Base-by-base conservation (phyloP, 2,329 filamentous ascomycete species). In the Teratosphaeria destructans region DNA sequence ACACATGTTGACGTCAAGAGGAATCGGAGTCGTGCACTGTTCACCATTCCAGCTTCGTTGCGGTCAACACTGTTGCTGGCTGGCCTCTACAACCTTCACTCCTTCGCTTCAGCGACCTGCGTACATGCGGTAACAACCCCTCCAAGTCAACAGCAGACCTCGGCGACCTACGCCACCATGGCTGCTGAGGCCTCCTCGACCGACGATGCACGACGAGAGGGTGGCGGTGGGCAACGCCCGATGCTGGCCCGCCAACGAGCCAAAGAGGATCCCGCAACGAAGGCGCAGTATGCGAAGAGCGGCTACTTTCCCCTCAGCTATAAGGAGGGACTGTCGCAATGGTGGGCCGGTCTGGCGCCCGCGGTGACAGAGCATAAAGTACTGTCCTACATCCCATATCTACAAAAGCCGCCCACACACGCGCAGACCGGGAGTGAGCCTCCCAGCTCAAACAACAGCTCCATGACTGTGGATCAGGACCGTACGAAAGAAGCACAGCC, bases 241-340 rank as follows among this genome's bases (percentile, higher is more conserved):
- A 70, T 72, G 69, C 67, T 74, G 19, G 71, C 72, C 8, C 65
- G 71, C 5, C 69, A 73, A 37, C 69, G 72, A 27, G 63, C 63
- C 23, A 64, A 49, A 66, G 55, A 63, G 70, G 54, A 54, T 26
- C 53, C 53, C 16, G 43, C 5, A 49, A 49, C 43, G 43, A 49
- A 49, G n/a, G 43, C 43, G 8, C 16, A 49, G 19, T 23, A 49
- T 49, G 43, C 43, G 43, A 49, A 49, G 16, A 49, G 43, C 43
- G 43, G 63, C 55, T 75, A 71, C 58, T 97, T 99, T 66, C 92
- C 94, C 2, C 77, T 97, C 26, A 87, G 91, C 56, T 96, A 96
- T 77, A 94, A 92, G 70, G 91, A 96, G 60, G 93, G 90, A 16
- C 90, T 90, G 63, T 87, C 83, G 66, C 93, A 97, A 81, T 97